Percentiles rank a stretch among this genome's conserved stretches.
These are phyloP conservation scores for Discostella stelligeroides DNA, from an alignment of 108 stramenopile genomes.

Conservation along the genomic window DNA sequence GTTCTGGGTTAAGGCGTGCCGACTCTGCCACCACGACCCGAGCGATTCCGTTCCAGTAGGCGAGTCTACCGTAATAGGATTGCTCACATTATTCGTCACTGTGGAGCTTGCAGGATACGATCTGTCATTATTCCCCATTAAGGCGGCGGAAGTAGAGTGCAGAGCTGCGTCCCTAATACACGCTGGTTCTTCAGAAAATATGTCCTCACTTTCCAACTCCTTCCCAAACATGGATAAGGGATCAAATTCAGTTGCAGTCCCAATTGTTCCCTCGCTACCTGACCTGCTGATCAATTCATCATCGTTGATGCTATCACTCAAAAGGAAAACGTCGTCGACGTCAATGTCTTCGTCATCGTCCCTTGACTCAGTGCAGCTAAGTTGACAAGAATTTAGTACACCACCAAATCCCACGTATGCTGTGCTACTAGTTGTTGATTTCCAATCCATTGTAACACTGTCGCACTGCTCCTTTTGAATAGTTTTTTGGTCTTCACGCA, in stretches of 20 bases:
- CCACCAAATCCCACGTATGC: slow-evolving; percentile 36
- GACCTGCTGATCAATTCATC: slow-evolving; percentile 8
- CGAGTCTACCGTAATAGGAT: slow-evolving; percentile 19
- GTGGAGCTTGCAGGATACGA: background rate
- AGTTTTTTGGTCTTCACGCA: background rate
- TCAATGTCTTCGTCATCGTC: background rate
- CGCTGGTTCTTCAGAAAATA: no score
- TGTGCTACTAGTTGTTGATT: slow-evolving; percentile 10
- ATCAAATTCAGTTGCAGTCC: slow-evolving; percentile 47
- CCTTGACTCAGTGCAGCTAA: slow-evolving; percentile 34
- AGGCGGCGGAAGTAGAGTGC: background rate
- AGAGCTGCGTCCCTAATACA: background rate
- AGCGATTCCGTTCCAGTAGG: slow-evolving; percentile 51
- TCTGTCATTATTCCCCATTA: no score
- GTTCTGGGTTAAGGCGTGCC: slow-evolving; percentile 38
- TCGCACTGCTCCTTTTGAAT: slow-evolving; percentile 16
- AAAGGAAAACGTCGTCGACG: background rate
- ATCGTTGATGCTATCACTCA: slow-evolving; percentile 1
- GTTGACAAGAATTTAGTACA: slow-evolving; percentile 9
- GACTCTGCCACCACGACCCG: slow-evolving; percentile 53
- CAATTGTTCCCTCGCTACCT: slow-evolving; percentile 38
- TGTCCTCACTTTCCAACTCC: slow-evolving; percentile 16
- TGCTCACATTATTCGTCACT: background rate
- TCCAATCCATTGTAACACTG: slow-evolving; percentile 1
- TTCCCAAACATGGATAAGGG: slow-evolving; percentile 49